A percentile compares a stretch with the other conserved stretches of the same genome.
phyloP scores from a whole-genome alignment of 2,329 filamentous ascomycete genomes.

The Fusarium pseudograminearum region DNA sequence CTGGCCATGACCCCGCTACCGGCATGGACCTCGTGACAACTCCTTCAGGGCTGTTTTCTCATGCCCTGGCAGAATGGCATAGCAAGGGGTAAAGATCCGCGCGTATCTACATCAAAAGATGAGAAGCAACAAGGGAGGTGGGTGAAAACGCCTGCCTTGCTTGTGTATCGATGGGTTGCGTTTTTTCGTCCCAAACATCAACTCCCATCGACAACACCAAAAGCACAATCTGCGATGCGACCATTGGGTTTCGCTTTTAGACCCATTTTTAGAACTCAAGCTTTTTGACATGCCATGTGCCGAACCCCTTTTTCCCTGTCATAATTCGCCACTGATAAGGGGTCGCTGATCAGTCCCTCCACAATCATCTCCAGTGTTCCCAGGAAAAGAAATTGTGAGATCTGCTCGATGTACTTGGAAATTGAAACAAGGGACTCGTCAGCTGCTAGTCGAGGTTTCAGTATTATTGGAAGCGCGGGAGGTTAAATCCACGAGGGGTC shows the following conservation, averaged over 20 bases:
- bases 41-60: conserved; percentile 34
- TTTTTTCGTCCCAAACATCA: conserved; percentile 24
- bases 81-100: conserved; percentile 38
- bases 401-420: conserved; percentile 27
- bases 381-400: conserved; percentile 35
- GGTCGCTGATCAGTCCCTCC: conserved; percentile 25
- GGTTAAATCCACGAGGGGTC: conserved; percentile 37
- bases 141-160: conserved; percentile 23
- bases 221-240: conserved; percentile 24
- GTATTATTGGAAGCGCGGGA: conserved; percentile 22
- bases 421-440: conserved; percentile 48
- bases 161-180: conserved; percentile 26
- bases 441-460: conserved; percentile 32
- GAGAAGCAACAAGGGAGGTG: conserved; percentile 19
- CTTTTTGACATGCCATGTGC: conserved; percentile 22
- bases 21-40: conserved; percentile 43
- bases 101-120: conserved; percentile 25
- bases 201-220: conserved; percentile 31
- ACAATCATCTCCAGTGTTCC: conserved; percentile 21
- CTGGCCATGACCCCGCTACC: conserved; percentile 42
- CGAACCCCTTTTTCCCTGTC: conserved; percentile 34
- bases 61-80: conserved; percentile 35
- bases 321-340: conserved; percentile 43
- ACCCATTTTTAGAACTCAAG: conserved; percentile 17
- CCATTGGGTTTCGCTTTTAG: conserved; percentile 31